Evolutionary conservation across 176 grass and related monocot species (phyloP).

Genomic region (Stipa capillata): DNA sequence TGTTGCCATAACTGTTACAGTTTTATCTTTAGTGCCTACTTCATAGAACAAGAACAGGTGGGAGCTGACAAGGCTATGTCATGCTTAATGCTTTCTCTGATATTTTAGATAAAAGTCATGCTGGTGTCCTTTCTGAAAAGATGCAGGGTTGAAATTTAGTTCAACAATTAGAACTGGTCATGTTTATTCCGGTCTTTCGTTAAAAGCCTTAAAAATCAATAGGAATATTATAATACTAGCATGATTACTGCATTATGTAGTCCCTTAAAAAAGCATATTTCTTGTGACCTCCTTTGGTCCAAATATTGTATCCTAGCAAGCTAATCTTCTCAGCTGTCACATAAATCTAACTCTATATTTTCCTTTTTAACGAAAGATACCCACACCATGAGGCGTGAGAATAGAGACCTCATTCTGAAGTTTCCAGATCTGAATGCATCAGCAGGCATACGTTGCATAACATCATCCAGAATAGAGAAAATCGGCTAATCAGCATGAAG

Average conservation of each 20-base stretch:
- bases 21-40: neutral
- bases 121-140: neutral
- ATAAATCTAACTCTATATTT: neutral
- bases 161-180: neutral
- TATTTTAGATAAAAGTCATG: slow-evolving; percentile 11
- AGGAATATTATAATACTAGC: slow-evolving; percentile 6
- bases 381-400: neutral
- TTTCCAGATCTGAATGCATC: neutral
- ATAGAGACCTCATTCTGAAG: neutral
- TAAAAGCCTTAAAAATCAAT: neutral
- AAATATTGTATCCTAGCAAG: neutral
- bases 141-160: neutral
- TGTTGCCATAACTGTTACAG: neutral
- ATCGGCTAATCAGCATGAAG: neutral
- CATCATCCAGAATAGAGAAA: too few species aligned
- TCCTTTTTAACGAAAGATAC: neutral
- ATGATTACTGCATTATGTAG: neutral
- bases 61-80: neutral
- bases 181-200: neutral
- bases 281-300: neutral
- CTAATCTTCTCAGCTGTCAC: neutral
- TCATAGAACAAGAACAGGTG: neutral
- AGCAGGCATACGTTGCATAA: neutral
- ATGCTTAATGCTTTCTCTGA: neutral
- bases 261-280: neutral